These are phyloP conservation scores for Setaria italica DNA, from an alignment of 202 grass and related monocot genomes.

Conservation along the genomic window DNA sequence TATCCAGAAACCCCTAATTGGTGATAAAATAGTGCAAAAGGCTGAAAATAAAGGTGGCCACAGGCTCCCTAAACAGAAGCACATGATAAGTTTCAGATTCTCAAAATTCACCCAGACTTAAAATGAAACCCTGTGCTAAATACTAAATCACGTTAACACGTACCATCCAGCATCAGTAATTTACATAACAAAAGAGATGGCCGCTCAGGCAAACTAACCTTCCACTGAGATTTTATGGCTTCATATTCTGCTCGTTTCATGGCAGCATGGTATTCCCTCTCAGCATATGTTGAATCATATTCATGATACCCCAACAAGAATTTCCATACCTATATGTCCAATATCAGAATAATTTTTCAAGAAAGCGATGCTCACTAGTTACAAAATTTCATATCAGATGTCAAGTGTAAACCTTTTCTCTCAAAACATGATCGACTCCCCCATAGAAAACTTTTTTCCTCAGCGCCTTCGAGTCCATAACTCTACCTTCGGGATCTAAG, in stretches of 20 bases:
- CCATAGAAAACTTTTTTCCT: constrained; percentile 94
- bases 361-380: constrained; percentile 31
- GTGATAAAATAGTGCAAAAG: background rate
- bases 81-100: background rate
- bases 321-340: constrained; percentile 88
- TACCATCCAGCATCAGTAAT: constrained; percentile 25
- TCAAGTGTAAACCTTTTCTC: constrained; percentile 84
- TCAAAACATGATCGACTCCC: constrained; percentile 80
- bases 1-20: constrained; percentile 4
- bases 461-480: constrained; percentile 88
- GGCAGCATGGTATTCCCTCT: constrained; percentile 83
- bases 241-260: constrained; percentile 87
- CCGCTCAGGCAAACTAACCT: constrained; percentile 57
- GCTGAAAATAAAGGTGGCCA: background rate
- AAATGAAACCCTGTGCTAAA: constrained; percentile 4
- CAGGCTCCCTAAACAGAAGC: background rate
- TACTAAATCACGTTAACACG: constrained; percentile 28
- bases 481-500: constrained; percentile 93
- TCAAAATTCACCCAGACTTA: constrained; percentile 6
- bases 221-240: constrained; percentile 93
- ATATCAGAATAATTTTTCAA: constrained; percentile 41
- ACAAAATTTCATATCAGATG: constrained; percentile 24
- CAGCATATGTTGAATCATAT: constrained; percentile 97
- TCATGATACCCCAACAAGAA: constrained; percentile 91
- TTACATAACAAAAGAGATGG: constrained; percentile 1